Base-by-base conservation (phyloP, 306 rosid species). In the Lathyrus oleraceus region DNA sequence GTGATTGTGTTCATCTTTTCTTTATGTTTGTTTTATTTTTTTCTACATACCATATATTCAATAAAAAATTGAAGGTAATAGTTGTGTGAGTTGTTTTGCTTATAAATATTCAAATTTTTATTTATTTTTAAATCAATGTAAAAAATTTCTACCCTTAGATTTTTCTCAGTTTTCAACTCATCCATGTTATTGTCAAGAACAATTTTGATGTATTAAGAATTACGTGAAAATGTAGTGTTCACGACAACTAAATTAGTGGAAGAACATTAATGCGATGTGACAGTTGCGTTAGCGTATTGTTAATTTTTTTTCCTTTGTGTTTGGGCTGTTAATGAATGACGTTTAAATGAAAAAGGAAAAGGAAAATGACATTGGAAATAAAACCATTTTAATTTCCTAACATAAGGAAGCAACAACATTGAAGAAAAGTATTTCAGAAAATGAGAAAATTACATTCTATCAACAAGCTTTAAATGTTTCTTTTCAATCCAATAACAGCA, bases 331-430 rank as follows among this genome's bases (percentile, higher is more conserved):
- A 53, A 63, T 56, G 36, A 23, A 40, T 65, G 63, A 45, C 45
- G 64, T 57, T 44, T 65, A 56, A 73, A 78, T 71, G 39, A 21
- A 52, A 71, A 65, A 12, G 66, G 39, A 21, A 52, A 71, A 65
- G 13, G 67, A 39, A 49, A 49, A 49, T 11, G 57, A 49, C 3
- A 36, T 64, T 64, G 66, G 19, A 23, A 28, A 23, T 49, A 49
- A 16, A 48, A 49, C 2, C 56, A 49, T 8, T 49, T 17, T 8
- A 17, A 54, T 47, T 32, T 57, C 54, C 20, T 17, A 8, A 8
- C 25, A 43, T 5, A 14, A 42, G 54, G 27, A 32, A 54, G 56
- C 56, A 49, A 49, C 56, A n/a, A 20, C 8, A 63, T 67, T 67
- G 73, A 75, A 32, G 2, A 47, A 23, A 47, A 35, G 45, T 76